Percentiles rank a stretch among this genome's conserved stretches.
These are phyloP conservation scores for Micromonas commoda DNA, from an alignment of 139 green algal species.

Conservation along the genomic window DNA sequence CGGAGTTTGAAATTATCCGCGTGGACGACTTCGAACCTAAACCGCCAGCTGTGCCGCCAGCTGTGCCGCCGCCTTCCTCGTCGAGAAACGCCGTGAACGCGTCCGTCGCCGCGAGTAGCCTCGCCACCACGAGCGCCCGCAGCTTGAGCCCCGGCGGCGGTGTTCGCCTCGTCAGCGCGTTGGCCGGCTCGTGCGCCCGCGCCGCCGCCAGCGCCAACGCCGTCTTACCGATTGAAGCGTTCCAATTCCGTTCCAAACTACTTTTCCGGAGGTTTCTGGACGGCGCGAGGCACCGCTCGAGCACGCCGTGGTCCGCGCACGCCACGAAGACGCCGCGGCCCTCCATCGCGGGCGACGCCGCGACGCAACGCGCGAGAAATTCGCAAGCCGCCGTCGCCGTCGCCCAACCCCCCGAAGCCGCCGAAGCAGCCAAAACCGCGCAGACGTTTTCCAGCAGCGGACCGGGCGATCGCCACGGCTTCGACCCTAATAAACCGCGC, in stretches of 20 bases:
- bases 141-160: not conserved
- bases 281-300: not conserved
- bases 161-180: too few relatives aligned
- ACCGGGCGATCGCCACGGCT: too few relatives aligned
- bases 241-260: not conserved
- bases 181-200: too few relatives aligned
- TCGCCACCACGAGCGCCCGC: not conserved
- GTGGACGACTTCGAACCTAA: too few relatives aligned
- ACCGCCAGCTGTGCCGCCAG: too few relatives aligned
- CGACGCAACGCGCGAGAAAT: not conserved
- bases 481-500: too few relatives aligned
- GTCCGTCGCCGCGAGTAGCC: not conserved
- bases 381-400: not conserved
- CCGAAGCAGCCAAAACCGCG: not conserved
- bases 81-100: not conserved
- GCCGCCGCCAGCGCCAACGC: too few relatives aligned
- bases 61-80: too few relatives aligned
- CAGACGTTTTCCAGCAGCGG: not conserved
- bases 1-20: too few relatives aligned
- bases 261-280: too few relatives aligned
- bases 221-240: not conserved
- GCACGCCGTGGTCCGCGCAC: too few relatives aligned
- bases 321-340: not conserved
- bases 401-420: not conserved
- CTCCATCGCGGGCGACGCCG: not conserved